Evolutionary conservation across 2,329 filamentous ascomycete species (phyloP).

Genomic region (Phyllachora maydis): DNA sequence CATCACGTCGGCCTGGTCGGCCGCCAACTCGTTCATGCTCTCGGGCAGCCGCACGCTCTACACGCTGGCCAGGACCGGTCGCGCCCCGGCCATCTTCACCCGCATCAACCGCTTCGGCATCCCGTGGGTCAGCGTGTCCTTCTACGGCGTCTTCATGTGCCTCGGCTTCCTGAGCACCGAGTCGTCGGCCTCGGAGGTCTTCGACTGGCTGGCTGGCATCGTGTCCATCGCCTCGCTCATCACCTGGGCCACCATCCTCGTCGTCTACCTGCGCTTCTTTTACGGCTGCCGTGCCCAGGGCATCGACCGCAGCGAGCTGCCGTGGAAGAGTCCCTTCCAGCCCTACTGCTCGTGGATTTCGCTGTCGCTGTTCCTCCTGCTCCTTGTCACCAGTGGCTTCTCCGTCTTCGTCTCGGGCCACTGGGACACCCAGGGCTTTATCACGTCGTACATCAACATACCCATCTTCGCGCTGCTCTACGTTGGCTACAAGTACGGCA

Average conservation of each 20-base stretch:
- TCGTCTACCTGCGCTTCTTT: slow-evolving; percentile 8
- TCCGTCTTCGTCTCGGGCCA: slow-evolving; percentile 11
- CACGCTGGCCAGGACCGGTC: slow-evolving; percentile 24
- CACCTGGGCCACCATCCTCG: slow-evolving; percentile 8
- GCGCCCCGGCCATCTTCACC: slow-evolving; percentile 22
- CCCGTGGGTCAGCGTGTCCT: slow-evolving; percentile 12
- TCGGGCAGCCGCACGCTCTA: slow-evolving; percentile 11
- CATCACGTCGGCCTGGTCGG: slow-evolving; percentile 23
- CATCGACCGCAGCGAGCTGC: slow-evolving; percentile 6
- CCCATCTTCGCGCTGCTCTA: slow-evolving; percentile 6
- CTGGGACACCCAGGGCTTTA: slow-evolving; percentile 11
- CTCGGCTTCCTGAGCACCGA: slow-evolving; percentile 2
- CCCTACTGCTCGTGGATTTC: slow-evolving; percentile 9
- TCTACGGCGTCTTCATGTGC: slow-evolving; percentile 1
- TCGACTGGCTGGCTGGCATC: slow-evolving; percentile 9
- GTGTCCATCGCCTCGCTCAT: slow-evolving; percentile 7
- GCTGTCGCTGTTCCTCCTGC: slow-evolving; percentile 4
- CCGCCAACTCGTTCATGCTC: slow-evolving; percentile 14
- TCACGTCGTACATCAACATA: slow-evolving; percentile 16
- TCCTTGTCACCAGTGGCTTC: slow-evolving; percentile 10
- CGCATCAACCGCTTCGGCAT: slow-evolving; percentile 28
- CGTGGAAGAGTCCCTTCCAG: slow-evolving; percentile 9
- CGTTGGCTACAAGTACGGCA: slow-evolving; percentile 5
- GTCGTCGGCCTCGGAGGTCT: slow-evolving; percentile 6
- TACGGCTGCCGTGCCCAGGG: slow-evolving; percentile 7